Evolutionary conservation across 2,329 filamentous ascomycete genomes (phyloP).

Genomic region (Tolypocladium cylindrosporum): DNA sequence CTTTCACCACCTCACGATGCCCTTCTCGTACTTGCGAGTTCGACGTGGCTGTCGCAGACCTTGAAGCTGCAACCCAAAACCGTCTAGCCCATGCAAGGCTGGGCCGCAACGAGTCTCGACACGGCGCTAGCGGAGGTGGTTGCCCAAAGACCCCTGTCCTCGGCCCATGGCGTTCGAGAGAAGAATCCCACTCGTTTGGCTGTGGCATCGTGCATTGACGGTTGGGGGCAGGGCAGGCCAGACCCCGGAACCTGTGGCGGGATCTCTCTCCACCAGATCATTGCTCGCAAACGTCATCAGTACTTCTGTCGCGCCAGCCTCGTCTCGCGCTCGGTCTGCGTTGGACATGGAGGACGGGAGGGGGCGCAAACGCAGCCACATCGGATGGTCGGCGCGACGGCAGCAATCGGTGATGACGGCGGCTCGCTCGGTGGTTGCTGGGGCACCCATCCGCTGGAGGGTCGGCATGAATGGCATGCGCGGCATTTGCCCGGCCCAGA

Average conservation of each 20-base stretch:
- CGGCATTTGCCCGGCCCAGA: background rate
- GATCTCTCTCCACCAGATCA: background rate
- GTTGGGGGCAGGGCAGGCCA: background rate
- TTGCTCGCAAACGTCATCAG: background rate
- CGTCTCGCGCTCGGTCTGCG: background rate
- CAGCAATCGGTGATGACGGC: background rate
- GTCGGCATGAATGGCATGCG: background rate
- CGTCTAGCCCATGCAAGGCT: background rate
- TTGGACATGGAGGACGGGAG: background rate
- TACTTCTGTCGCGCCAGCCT: background rate
- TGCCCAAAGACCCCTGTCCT: background rate
- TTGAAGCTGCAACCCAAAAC: background rate
- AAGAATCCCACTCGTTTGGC: background rate
- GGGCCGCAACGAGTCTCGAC: constrained; percentile 1
- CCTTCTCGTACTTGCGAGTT: background rate
- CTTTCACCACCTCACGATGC: background rate
- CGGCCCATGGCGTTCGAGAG: background rate
- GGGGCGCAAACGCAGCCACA: background rate
- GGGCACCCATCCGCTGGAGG: background rate
- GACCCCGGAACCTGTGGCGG: background rate
- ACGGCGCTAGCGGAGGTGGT: background rate
- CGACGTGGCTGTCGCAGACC: background rate
- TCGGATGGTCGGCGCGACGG: too few species aligned
- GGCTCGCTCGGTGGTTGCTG: background rate
- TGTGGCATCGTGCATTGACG: background rate